Percentiles rank a stretch among this genome's conserved stretches.
Evolutionary conservation across 2,329 filamentous ascomycete species (phyloP).

Genomic region (Monosporascus cannonballus): DNA sequence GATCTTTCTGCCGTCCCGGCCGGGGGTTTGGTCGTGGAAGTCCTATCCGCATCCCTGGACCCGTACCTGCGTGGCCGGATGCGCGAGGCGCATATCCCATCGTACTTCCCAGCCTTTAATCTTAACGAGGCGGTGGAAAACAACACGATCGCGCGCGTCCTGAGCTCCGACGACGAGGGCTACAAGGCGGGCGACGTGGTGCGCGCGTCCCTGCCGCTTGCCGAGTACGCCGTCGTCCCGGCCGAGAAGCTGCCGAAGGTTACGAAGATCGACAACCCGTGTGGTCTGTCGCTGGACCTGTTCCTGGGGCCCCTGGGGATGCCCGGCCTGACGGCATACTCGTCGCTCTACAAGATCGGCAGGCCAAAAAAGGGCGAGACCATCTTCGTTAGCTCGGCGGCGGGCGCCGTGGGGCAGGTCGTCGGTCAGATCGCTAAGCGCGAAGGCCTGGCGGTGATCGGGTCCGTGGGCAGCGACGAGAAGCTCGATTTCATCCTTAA

Average conservation of each 20-base stretch:
- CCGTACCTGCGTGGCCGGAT: conserved; percentile 68
- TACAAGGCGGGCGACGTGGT: conserved; percentile 60
- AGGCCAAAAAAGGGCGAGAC: conserved; percentile 70
- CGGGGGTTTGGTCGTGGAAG: conserved; percentile 57
- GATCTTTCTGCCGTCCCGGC: conserved; percentile 51
- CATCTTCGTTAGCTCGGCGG: conserved; percentile 70
- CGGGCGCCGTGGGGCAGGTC: conserved; percentile 68
- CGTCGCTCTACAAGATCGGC: conserved; percentile 67
- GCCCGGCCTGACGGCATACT: conserved; percentile 71
- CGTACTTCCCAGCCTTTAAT: conserved; percentile 55
- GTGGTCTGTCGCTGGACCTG: conserved; percentile 51
- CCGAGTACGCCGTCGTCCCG: conserved; percentile 55
- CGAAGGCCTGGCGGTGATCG: conserved; percentile 67
- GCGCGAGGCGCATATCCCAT: conserved; percentile 50
- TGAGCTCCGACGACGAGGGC: conserved; percentile 55
- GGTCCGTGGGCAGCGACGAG: conserved; percentile 71
- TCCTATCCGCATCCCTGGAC: conserved; percentile 63
- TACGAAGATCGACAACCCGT: conserved; percentile 55
- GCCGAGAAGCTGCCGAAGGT: conserved; percentile 36
- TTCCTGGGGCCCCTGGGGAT: conserved; percentile 69
- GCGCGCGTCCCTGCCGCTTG: conserved; percentile 44
- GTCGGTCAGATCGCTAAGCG: conserved; percentile 73
- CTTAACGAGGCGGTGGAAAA: conserved; percentile 56
- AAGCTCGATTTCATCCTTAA: conserved; percentile 67
- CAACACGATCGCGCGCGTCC: conserved; percentile 52